Conservation (phyloP, 139 green algal genomes). For the Chlamydomonas incerta region DNA sequence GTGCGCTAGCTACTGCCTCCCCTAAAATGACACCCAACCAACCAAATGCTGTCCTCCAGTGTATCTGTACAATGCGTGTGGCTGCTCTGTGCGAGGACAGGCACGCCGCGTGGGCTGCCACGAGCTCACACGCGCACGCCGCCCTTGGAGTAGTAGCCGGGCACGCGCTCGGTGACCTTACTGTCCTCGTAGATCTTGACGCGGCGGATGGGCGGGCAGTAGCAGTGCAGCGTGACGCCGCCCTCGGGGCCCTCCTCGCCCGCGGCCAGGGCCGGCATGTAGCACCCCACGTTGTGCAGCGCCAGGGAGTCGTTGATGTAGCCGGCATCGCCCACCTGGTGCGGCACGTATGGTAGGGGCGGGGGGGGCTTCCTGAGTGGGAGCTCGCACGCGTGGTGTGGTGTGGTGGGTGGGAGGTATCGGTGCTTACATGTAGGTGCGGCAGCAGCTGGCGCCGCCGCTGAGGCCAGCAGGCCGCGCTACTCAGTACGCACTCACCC, state of each 20-base stretch:
- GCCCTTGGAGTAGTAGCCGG: slow-evolving; percentile 42
- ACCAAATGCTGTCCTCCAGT: no score
- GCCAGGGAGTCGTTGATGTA: slow-evolving; percentile 63
- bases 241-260: neutral
- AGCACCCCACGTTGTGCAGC: slow-evolving; percentile 53
- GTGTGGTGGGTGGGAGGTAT: no score
- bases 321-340: slow-evolving; percentile 31
- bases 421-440: no score
- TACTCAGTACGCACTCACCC: neutral
- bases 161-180: slow-evolving; percentile 30
- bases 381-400: no score
- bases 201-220: slow-evolving; percentile 54
- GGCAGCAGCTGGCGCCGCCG: no score
- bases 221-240: slow-evolving; percentile 58
- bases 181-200: slow-evolving; percentile 55
- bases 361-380: neutral
- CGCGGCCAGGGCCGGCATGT: neutral
- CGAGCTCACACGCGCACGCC: slow-evolving; percentile 11
- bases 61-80: no score
- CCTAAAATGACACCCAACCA: no score
- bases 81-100: no score
- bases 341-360: no score
- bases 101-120: no score
- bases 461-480: no score
- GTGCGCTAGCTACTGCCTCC: no score